Conservation (phyloP, 305 asterid species). For the Euphrasia arctica region DNA sequence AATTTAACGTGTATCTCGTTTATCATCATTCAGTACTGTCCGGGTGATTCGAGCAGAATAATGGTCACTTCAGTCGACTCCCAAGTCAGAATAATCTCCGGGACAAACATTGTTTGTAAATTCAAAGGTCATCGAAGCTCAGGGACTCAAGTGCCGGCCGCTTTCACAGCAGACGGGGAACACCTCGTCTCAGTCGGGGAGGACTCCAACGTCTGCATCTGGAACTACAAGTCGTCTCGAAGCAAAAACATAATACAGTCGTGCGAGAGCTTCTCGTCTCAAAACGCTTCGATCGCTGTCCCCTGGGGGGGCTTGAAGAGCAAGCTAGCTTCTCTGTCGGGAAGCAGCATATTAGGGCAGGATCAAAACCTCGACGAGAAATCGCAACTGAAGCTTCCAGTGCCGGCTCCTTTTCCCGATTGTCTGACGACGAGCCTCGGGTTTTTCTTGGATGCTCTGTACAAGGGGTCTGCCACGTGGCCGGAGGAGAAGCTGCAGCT, state of each 20-base stretch:
- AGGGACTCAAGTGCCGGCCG: conserved; percentile 55
- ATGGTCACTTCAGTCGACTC: conserved; percentile 82
- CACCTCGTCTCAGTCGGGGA: conserved; percentile 57
- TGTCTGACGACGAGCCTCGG: conserved; percentile 51
- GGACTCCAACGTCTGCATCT: conserved; percentile 59
- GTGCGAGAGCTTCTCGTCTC: conserved; percentile 64
- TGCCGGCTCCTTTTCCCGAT: conserved; percentile 34
- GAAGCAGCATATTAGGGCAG: conserved; percentile 37
- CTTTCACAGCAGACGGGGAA: conserved; percentile 75
- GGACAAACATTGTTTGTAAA: conserved; percentile 59
- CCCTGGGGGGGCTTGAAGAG: conserved; percentile 74
- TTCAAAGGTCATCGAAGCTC: conserved; percentile 60
- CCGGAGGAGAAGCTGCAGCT: conserved; percentile 54
- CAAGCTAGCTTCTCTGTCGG: conserved; percentile 45
- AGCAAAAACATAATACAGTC: conserved; percentile 41
- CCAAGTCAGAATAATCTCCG: conserved; percentile 57
- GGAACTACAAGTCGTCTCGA: conserved; percentile 55
- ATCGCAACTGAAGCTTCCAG: conserved; percentile 31
- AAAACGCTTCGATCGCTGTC: conserved; percentile 59
- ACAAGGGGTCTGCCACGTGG: conserved; percentile 64
- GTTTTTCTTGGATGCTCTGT: conserved; percentile 51
- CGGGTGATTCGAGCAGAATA: conserved; percentile 56
- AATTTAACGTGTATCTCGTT: neutral
- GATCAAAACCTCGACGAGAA: conserved; percentile 41
- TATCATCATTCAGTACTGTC: conserved; percentile 53